These are phyloP conservation scores for Paracoccidioides lutzii DNA, from an alignment of 2,329 filamentous ascomycete species.

Conservation along the genomic window DNA sequence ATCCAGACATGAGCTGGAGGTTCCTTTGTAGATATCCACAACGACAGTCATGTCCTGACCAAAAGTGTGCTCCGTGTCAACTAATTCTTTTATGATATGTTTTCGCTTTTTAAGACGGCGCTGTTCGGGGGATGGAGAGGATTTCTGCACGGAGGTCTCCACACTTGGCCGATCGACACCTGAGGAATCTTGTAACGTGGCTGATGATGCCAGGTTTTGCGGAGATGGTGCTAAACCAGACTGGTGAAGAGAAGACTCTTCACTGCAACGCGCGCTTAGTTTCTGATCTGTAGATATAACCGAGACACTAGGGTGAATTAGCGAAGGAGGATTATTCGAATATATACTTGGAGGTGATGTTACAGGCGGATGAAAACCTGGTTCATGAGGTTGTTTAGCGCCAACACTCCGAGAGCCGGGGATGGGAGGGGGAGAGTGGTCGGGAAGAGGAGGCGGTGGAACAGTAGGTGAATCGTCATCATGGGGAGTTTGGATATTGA, in stretches of 20 bases:
- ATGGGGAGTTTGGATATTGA: constrained; percentile 26
- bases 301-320: constrained; percentile 7
- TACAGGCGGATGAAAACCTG: constrained; percentile 1
- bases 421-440: constrained; percentile 34
- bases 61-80: constrained; percentile 86
- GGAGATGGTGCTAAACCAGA: constrained; percentile 19
- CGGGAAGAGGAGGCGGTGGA: constrained; percentile 27
- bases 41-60: constrained; percentile 94
- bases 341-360: constrained; percentile 17
- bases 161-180: constrained; percentile 15
- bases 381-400: background rate
- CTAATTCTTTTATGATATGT: constrained; percentile 77
- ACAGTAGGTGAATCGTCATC: constrained; percentile 17
- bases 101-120: constrained; percentile 62
- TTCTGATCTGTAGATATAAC: constrained; percentile 8
- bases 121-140: constrained; percentile 28
- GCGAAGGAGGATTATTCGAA: constrained; percentile 9
- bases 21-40: constrained; percentile 94
- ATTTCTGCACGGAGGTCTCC: constrained; percentile 10
- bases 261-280: constrained; percentile 22
- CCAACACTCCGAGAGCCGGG: constrained; percentile 9
- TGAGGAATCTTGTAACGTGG: constrained; percentile 26
- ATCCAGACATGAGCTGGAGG: constrained; percentile 66
- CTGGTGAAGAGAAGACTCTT: constrained; percentile 25
- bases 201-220: constrained; percentile 24